Percentiles rank a stretch among this genome's conserved stretches.
Evolutionary conservation across 805 yeast genomes (phyloP).

Genomic region (Starmerella etchellsii): DNA sequence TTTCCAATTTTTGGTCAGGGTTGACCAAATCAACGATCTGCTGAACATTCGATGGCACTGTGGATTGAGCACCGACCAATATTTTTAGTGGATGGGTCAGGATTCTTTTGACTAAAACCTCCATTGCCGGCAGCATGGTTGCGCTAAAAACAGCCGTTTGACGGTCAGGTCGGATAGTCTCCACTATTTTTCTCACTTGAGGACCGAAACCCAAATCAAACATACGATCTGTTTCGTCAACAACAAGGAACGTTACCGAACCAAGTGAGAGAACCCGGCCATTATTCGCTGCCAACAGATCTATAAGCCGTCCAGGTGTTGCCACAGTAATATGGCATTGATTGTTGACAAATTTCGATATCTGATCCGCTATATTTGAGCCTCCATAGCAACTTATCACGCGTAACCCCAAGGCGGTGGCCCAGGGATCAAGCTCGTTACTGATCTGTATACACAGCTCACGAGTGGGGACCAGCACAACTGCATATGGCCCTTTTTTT

Average conservation of each 20-base stretch:
- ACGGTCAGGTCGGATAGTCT: slow-evolving; percentile 66
- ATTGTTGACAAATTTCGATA: slow-evolving; percentile 53
- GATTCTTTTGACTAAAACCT: slow-evolving; percentile 53
- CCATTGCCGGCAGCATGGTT: slow-evolving; percentile 76
- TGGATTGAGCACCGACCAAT: slow-evolving; percentile 63
- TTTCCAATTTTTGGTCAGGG: slow-evolving; percentile 35
- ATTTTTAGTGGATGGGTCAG: slow-evolving; percentile 59
- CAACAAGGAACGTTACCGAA: slow-evolving; percentile 65
- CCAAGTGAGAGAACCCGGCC: slow-evolving; percentile 61
- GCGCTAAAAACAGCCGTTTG: slow-evolving; percentile 91
- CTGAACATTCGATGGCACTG: slow-evolving; percentile 66
- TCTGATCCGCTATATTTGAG: slow-evolving; percentile 66
- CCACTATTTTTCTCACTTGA: slow-evolving; percentile 69
- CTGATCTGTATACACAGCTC: slow-evolving; percentile 79
- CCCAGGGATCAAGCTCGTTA: slow-evolving; percentile 50
- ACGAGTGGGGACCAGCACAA: slow-evolving; percentile 81
- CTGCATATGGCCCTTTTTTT: slow-evolving; percentile 52
- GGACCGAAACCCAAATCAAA: slow-evolving; percentile 97
- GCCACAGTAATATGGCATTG: slow-evolving; percentile 77
- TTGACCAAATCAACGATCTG: slow-evolving; percentile 32
- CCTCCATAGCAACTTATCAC: slow-evolving; percentile 84
- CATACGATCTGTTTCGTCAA: slow-evolving; percentile 94
- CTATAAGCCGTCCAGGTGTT: slow-evolving; percentile 92
- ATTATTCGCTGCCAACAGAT: slow-evolving; percentile 65
- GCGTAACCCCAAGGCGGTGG: slow-evolving; percentile 36